Percentiles rank a stretch among this genome's conserved stretches.
phyloP scores from a whole-genome alignment of 345 rosid genomes.

The Microcos paniculata region DNA sequence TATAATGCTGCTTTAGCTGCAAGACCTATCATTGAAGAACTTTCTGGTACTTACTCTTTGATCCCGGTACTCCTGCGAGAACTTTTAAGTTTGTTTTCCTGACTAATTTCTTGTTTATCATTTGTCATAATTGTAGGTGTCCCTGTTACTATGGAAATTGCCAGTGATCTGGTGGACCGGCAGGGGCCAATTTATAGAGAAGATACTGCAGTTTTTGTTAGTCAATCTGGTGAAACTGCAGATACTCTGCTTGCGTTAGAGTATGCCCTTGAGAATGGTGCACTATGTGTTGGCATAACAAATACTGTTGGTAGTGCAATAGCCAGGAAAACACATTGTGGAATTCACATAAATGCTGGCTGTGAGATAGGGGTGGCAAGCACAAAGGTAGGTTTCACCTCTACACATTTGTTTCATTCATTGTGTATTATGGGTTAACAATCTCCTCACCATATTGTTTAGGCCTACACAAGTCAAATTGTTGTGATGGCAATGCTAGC shows the following conservation, averaged over 20 bases:
- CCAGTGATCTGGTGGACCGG: slow-evolving; percentile 92
- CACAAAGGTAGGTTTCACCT: slow-evolving; percentile 64
- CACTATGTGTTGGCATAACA: slow-evolving; percentile 94
- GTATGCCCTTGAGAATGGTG: slow-evolving; percentile 84
- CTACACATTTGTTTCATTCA: not conserved
- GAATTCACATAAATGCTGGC: slow-evolving; percentile 93
- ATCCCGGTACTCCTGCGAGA: not conserved
- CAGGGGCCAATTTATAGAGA: slow-evolving; percentile 97
- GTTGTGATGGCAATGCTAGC: slow-evolving; percentile 98
- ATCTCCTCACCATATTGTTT: slow-evolving; percentile 3
- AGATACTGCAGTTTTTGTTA: slow-evolving; percentile 95
- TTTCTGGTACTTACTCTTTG: slow-evolving; percentile 63
- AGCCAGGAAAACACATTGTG: slow-evolving; percentile 89
- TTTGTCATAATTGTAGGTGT: slow-evolving; percentile 51
- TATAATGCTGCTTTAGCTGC: slow-evolving; percentile 96
- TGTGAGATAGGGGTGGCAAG: slow-evolving; percentile 98
- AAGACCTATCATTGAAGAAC: slow-evolving; percentile 93
- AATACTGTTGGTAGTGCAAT: slow-evolving; percentile 96
- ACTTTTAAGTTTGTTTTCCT: slow-evolving; percentile 6
- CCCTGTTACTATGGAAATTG: slow-evolving; percentile 98
- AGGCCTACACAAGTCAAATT: slow-evolving; percentile 99
- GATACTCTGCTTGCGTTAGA: slow-evolving; percentile 84
- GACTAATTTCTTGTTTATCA: not conserved
- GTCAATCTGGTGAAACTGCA: slow-evolving; percentile 99
- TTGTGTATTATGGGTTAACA: slow-evolving; percentile 8